Conservation (phyloP, 2,329 filamentous ascomycete species). For the Xylaria sp. region DNA sequence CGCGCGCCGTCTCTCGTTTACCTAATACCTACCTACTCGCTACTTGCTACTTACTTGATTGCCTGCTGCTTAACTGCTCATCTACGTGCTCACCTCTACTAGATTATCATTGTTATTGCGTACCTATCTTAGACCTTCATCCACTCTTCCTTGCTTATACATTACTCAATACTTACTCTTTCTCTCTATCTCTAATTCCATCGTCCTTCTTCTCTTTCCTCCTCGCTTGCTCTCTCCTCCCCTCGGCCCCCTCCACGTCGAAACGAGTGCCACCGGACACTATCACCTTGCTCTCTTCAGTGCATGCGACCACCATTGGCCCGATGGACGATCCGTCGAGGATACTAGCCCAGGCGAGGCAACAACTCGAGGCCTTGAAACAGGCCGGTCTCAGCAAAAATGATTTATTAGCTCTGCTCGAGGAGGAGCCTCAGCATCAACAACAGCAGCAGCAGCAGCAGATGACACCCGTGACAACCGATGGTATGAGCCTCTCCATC, state of each 20-base stretch:
- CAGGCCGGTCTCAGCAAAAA: slow-evolving; percentile 50
- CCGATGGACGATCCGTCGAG: slow-evolving; percentile 49
- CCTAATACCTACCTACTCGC: too few species aligned
- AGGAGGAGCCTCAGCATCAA: slow-evolving; percentile 43
- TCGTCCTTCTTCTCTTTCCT: neutral
- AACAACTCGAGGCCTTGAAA: slow-evolving; percentile 51
- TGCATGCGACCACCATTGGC: slow-evolving; percentile 22
- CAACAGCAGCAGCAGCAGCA: slow-evolving; percentile 36
- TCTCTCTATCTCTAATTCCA: neutral
- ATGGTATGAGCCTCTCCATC: slow-evolving; percentile 40
- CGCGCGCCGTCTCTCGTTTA: slow-evolving; percentile 29
- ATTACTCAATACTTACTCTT: neutral
- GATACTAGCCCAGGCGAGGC: slow-evolving; percentile 49
- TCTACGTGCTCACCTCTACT: neutral
- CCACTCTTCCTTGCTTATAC: neutral
- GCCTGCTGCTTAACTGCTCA: neutral
- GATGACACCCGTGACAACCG: slow-evolving; percentile 31
- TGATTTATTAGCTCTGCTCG: slow-evolving; percentile 46
- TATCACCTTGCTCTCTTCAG: neutral
- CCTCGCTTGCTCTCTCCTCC: neutral
- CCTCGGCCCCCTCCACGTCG: neutral
- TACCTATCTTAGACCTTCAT: neutral
- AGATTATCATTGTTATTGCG: neutral
- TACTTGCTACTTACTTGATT: neutral
- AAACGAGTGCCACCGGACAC: slow-evolving; percentile 4